These are phyloP conservation scores for Lasiosphaeriaceae sp. DNA, from an alignment of 495 filamentous ascomycete species.

Conservation along the genomic window DNA sequence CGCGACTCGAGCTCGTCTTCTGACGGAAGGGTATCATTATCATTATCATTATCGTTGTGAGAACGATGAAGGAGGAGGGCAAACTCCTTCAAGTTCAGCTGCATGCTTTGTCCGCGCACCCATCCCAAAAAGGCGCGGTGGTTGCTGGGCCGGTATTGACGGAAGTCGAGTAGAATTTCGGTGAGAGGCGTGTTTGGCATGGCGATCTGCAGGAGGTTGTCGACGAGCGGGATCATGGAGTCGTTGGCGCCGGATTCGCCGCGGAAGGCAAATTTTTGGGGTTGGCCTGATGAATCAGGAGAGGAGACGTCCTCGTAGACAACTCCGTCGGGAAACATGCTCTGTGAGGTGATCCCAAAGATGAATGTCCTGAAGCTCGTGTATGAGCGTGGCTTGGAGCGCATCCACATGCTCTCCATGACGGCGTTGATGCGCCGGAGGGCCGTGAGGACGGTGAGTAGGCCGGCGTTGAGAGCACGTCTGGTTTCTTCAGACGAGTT, in stretches of 20 bases:
- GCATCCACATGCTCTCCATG: constrained; percentile 89
- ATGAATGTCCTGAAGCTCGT: constrained; percentile 88
- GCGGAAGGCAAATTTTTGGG: constrained; percentile 69
- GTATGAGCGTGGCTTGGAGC: constrained; percentile 74
- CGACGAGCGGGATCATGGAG: constrained; percentile 78
- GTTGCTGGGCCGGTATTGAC: constrained; percentile 76
- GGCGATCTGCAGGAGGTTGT: constrained; percentile 72
- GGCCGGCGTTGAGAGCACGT: constrained; percentile 57
- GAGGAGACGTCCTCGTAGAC: constrained; percentile 68
- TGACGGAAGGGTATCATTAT: too few relatives aligned
- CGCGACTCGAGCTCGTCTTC: constrained; percentile 32
- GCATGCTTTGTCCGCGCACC: constrained; percentile 54
- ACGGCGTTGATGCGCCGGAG: constrained; percentile 68
- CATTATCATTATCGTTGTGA: constrained; percentile 14
- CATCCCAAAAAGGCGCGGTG: constrained; percentile 78
- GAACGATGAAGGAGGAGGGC: constrained; percentile 51
- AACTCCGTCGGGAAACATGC: constrained; percentile 88
- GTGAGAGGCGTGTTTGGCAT: constrained; percentile 86
- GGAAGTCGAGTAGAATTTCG: constrained; percentile 79
- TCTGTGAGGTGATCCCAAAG: constrained; percentile 83
- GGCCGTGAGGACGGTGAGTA: constrained; percentile 55
- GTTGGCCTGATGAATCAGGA: constrained; percentile 50
- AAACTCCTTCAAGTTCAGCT: constrained; percentile 57
- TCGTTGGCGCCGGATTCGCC: constrained; percentile 91
- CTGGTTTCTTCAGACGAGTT: constrained; percentile 33